Base-by-base conservation (phyloP, 2,329 filamentous ascomycete genomes). In the Aspergillus sp. region DNA sequence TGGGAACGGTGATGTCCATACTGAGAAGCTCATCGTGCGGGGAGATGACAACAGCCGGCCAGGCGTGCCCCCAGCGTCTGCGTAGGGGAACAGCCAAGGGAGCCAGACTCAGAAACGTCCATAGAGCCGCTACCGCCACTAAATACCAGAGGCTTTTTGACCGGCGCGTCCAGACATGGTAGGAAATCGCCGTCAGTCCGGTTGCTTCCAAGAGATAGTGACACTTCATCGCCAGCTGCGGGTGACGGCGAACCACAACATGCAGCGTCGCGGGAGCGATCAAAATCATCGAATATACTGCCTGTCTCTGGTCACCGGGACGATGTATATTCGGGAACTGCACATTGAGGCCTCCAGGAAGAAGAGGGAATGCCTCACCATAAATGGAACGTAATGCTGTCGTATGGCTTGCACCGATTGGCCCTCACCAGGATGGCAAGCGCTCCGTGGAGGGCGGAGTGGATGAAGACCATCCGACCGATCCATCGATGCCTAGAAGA, bases 331-430 rank as follows among this genome's bases (percentile, higher is more conserved):
- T 42, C 38, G 38, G 19, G n/a, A 9, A 17, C 38, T 42, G 38
- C 38, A 42, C 17, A 42, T 1, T 42, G 17, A 42, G 36, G 38
- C 38, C 38, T 42, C 17, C 38, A 17, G 38, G 19, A 42, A 42
- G 20, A 14, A 16, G 17, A 16, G 31, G 13, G 43, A 23, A n/a
- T 38, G 16, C 6, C 45, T 47, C 31, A 36, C 45, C 29, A 47
- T 6, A 47, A 47, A 42, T 21, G 45, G 45, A 47, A 38, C 19
- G 45, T 38, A 47, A 34, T 47, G 31, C 31, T 36, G 45, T 47
- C 31, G 45, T 34, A 47, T 36, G 16, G 31, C 31, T 36, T 32
- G 31, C 31, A 23, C 45, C 19, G 29, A 29, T 45, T 47, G 25
- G 45, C 21, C 45, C 20, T 36, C 45, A 36, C 32, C 11, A 36